phyloP scores from a whole-genome alignment of 2,329 filamentous ascomycete genomes.

The Westerdykella sp. region DNA sequence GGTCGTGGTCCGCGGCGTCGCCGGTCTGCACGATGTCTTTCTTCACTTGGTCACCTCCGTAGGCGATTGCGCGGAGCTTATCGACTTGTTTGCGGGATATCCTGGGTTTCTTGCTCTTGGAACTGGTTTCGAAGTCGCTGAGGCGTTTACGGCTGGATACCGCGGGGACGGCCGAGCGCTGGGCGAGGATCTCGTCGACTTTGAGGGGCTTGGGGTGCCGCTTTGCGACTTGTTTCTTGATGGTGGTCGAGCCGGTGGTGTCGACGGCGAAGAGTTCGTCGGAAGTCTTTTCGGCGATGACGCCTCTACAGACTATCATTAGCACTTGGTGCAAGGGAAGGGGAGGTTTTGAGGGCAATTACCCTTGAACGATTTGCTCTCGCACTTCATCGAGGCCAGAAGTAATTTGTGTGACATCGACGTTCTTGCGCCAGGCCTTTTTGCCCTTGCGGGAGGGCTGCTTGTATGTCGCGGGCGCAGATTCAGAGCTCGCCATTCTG shows the following conservation, averaged over 20 bases:
- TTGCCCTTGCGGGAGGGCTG: conserved; percentile 96
- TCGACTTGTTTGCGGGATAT: conserved; percentile 79
- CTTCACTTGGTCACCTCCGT: conserved; percentile 56
- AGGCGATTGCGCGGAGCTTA: conserved; percentile 69
- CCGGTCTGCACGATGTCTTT: conserved; percentile 50
- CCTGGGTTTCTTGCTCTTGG: conserved; percentile 68
- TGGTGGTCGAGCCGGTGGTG: conserved; percentile 60
- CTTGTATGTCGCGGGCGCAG: conserved; percentile 71
- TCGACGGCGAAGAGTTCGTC: conserved; percentile 83
- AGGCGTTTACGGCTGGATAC: conserved; percentile 73
- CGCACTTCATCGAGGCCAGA: conserved; percentile 76
- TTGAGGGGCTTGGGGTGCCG: conserved; percentile 68
- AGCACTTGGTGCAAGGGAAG: background rate
- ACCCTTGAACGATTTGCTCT: conserved; percentile 89
- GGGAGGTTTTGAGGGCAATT: conserved; percentile 23
- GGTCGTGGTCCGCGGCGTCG: conserved; percentile 60
- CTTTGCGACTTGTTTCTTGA: conserved; percentile 60
- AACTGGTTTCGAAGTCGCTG: conserved; percentile 63
- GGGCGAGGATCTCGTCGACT: conserved; percentile 83
- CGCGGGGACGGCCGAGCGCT: conserved; percentile 74
- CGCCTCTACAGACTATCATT: conserved; percentile 53
- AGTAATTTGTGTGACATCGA: conserved; percentile 82
- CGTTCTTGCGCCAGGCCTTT: conserved; percentile 98
- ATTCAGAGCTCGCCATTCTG: conserved; percentile 32
- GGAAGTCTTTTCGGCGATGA: conserved; percentile 75